Evolutionary conservation across 129 eudicot species (phyloP).

Genomic region (Helianthus tuberosus): DNA sequence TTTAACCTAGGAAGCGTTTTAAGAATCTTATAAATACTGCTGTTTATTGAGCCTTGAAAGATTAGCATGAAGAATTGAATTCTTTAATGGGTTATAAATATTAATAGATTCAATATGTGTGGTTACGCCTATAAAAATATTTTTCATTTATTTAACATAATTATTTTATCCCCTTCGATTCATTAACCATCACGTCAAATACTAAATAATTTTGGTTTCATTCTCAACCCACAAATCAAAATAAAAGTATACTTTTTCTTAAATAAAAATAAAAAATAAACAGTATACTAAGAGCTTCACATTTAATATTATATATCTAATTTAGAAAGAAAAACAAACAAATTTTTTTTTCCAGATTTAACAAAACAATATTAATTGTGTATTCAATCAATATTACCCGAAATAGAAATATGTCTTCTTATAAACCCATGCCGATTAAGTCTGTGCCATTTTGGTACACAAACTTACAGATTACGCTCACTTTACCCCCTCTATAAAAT

Average conservation of each 20-base stretch:
- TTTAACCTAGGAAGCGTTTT: background rate
- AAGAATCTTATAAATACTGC: background rate
- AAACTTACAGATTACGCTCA: conserved; percentile 1
- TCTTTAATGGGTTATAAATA: background rate
- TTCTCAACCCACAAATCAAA: too few relatives aligned
- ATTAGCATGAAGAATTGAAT: background rate
- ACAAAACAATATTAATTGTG: too few relatives aligned
- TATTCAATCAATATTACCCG: background rate
- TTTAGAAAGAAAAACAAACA: too few relatives aligned
- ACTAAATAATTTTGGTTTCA: too few relatives aligned
- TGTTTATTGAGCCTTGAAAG: background rate
- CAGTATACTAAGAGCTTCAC: too few relatives aligned
- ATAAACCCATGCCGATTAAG: conserved; percentile 2
- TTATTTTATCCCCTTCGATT: too few relatives aligned
- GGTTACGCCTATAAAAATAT: background rate
- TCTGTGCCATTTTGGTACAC: conserved; percentile 5
- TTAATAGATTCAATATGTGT: too few relatives aligned
- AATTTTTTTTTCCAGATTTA: too few relatives aligned
- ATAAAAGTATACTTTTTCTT: too few relatives aligned
- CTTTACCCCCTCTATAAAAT: background rate
- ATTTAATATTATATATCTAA: too few relatives aligned
- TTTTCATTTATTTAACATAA: background rate
- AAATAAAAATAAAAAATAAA: too few relatives aligned
- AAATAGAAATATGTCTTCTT: background rate
- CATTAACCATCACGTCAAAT: too few relatives aligned